These are phyloP conservation scores for Adenanthera pavonina DNA, from an alignment of 306 rosid species.

Conservation along the genomic window DNA sequence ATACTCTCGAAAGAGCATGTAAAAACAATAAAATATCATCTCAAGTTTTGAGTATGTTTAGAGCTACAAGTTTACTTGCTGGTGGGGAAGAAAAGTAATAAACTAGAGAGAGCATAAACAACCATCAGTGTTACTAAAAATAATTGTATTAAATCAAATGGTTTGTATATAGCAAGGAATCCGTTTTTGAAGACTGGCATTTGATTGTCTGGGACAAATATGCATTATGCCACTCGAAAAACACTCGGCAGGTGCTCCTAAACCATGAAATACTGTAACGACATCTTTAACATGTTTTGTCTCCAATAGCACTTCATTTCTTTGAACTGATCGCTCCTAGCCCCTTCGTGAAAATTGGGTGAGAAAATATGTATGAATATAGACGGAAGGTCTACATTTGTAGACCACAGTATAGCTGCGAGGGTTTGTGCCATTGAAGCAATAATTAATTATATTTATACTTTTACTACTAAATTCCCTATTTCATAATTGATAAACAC, in stretches of 20 bases:
- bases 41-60: conserved; percentile 32
- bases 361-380: too few relatives aligned
- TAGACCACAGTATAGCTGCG: too few relatives aligned
- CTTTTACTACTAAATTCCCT: too few relatives aligned
- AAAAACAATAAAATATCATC: conserved; percentile 13
- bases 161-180: conserved; percentile 22
- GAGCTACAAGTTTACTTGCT: conserved; percentile 29
- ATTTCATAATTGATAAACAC: too few relatives aligned
- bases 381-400: too few relatives aligned
- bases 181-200: conserved; percentile 4
- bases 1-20: conserved; percentile 7
- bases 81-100: background rate
- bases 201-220: conserved; percentile 20
- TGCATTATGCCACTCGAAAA: background rate
- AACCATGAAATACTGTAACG: conserved; percentile 80
- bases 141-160: conserved; percentile 38
- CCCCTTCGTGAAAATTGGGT: too few relatives aligned
- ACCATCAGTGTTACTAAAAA: conserved; percentile 1
- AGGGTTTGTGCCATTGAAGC: too few relatives aligned
- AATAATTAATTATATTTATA: too few relatives aligned
- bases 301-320: conserved; percentile 66
- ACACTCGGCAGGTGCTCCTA: conserved; percentile 62
- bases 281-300: conserved; percentile 53
- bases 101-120: conserved; percentile 25
- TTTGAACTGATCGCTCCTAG: conserved; percentile 68